Evolutionary conservation across 108 stramenopile genomes (phyloP).

Genomic region (Mediolabrus comicus): DNA sequence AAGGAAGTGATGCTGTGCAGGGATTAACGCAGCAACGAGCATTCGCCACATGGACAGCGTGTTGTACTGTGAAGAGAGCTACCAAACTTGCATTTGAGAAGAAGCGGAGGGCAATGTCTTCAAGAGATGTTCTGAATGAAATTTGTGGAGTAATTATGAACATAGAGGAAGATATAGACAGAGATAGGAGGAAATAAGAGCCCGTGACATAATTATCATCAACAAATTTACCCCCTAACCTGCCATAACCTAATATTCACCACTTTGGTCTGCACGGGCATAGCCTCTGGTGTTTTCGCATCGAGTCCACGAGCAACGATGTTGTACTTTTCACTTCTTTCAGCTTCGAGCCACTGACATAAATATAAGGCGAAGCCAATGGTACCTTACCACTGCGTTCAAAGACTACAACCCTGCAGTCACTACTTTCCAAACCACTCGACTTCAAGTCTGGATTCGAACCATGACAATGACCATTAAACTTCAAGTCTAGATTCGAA

Average conservation of each 20-base stretch:
- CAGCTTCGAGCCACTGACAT: not conserved
- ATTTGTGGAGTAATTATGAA: constrained; percentile 63
- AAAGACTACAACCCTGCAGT: not conserved
- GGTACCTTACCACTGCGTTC: not conserved
- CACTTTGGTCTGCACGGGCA: not conserved
- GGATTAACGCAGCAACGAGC: constrained; percentile 16
- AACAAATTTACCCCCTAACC: not conserved
- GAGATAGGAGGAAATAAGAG: no score
- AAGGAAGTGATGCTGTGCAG: constrained; percentile 5
- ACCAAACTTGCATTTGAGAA: constrained; percentile 68
- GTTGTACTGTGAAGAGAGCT: constrained; percentile 70
- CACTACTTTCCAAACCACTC: not conserved
- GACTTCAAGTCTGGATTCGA: not conserved
- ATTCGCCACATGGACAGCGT: constrained; percentile 71
- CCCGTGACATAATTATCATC: not conserved
- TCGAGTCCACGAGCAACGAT: not conserved
- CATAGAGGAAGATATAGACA: constrained; percentile 45
- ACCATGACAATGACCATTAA: not conserved
- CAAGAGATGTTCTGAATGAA: constrained; percentile 76
- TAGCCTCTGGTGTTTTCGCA: not conserved
- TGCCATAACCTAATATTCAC: no score
- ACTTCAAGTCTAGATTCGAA: not conserved
- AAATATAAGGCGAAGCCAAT: not conserved
- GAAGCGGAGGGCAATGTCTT: constrained; percentile 81
- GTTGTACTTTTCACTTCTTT: not conserved